Evolutionary conservation across 2,329 filamentous ascomycete genomes (phyloP).

Genomic region (Pseudocercospora pini-densiflorae): DNA sequence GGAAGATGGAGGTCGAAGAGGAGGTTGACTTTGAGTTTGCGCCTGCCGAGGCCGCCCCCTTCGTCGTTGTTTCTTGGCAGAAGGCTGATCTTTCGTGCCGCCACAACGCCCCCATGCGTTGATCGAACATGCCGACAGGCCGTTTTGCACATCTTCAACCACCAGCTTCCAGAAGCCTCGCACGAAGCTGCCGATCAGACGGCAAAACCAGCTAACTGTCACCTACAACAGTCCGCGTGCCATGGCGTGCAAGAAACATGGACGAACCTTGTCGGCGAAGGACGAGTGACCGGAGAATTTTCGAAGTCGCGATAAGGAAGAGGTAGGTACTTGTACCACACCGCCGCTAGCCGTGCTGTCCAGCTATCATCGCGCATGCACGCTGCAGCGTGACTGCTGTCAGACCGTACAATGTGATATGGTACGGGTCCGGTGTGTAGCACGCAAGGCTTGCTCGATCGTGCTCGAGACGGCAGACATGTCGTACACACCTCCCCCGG

Average conservation of each 20-base stretch:
- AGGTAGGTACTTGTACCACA: not conserved
- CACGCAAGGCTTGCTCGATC: not conserved
- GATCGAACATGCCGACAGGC: not conserved
- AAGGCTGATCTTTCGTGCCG: not conserved
- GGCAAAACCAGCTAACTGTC: not conserved
- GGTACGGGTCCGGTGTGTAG: not conserved
- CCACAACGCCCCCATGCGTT: too few species aligned
- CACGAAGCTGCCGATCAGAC: not conserved
- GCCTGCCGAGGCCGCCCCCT: not conserved
- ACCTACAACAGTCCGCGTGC: not conserved
- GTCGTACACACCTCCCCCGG: not conserved
- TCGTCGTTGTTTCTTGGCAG: not conserved
- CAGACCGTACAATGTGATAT: not conserved
- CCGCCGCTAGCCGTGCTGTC: not conserved
- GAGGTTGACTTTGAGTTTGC: not conserved
- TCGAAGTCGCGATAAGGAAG: not conserved
- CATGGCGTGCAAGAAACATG: not conserved
- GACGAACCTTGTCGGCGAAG: not conserved
- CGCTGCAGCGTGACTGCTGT: not conserved
- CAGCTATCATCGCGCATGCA: not conserved
- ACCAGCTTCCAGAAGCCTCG: not conserved
- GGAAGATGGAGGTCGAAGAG: not conserved
- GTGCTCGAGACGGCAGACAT: not conserved
- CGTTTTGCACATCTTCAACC: not conserved
- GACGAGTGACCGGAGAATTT: not conserved